Conservation (phyloP, 495 filamentous ascomycete species). For the Trichocladium antarcticum region DNA sequence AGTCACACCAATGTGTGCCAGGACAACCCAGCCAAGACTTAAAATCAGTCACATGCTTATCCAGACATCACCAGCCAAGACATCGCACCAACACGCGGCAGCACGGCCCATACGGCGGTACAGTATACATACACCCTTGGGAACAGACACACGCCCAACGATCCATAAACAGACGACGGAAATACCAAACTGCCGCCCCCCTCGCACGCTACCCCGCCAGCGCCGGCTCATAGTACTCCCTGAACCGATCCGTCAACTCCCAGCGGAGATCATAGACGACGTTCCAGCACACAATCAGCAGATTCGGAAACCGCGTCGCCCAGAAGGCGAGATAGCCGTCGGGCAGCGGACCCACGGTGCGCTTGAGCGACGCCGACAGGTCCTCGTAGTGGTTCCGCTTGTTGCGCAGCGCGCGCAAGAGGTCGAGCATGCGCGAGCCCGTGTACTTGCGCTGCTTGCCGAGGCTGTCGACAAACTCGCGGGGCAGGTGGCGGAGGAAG, state of each 20-base stretch:
- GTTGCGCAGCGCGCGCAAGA: conserved; percentile 84
- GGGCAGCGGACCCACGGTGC: conserved; percentile 66
- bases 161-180: too few relatives aligned
- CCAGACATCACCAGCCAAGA: too few relatives aligned
- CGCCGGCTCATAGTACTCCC: conserved; percentile 51
- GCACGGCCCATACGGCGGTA: too few relatives aligned
- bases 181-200: neutral
- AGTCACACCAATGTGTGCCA: too few relatives aligned
- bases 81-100: too few relatives aligned
- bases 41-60: too few relatives aligned
- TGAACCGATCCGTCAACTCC: conserved; percentile 60
- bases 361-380: conserved; percentile 68
- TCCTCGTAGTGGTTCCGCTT: conserved; percentile 93
- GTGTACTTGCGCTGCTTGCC: conserved; percentile 96
- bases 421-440: conserved; percentile 67
- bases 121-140: too few relatives aligned
- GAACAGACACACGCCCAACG: too few relatives aligned
- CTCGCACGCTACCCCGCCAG: neutral
- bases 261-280: conserved; percentile 56
- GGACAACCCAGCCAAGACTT: too few relatives aligned
- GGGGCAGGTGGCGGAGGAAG: conserved; percentile 66
- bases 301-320: conserved; percentile 65
- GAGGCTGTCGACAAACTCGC: conserved; percentile 70
- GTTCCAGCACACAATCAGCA: conserved; percentile 71
- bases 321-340: conserved; percentile 84